These are phyloP conservation scores for Fusarium verrucosum DNA, from an alignment of 2,329 filamentous ascomycete species.

Conservation along the genomic window DNA sequence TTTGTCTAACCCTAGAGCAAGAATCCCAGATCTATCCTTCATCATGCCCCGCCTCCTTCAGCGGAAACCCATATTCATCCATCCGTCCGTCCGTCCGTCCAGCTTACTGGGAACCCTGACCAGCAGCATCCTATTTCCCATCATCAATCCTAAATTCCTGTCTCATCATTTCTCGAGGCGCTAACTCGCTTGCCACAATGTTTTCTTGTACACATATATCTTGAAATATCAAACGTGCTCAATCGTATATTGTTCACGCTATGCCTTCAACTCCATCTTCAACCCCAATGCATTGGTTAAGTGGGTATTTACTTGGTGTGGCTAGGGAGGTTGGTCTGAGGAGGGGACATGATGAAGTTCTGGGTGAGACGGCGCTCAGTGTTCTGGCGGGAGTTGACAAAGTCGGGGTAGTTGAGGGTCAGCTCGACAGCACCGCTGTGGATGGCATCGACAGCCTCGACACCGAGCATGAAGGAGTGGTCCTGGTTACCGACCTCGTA, in stretches of 20 bases:
- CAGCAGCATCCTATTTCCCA: slow-evolving; percentile 35
- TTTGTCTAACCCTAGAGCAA: slow-evolving; percentile 43
- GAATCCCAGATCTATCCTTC: slow-evolving; percentile 41
- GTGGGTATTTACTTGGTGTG: slow-evolving; percentile 50
- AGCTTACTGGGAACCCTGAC: slow-evolving; percentile 33
- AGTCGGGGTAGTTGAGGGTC: slow-evolving; percentile 96
- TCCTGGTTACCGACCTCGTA: slow-evolving; percentile 98
- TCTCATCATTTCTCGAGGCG: slow-evolving; percentile 37
- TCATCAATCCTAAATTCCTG: slow-evolving; percentile 43
- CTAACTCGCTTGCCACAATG: slow-evolving; percentile 34
- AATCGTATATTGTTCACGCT: slow-evolving; percentile 30
- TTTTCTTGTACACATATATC: slow-evolving; percentile 39
- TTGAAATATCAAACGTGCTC: slow-evolving; percentile 37
- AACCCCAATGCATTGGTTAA: slow-evolving; percentile 43
- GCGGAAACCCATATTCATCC: slow-evolving; percentile 36
- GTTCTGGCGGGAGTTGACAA: slow-evolving; percentile 84
- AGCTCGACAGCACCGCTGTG: slow-evolving; percentile 89
- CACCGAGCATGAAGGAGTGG: slow-evolving; percentile 96
- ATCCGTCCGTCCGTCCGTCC: slow-evolving; percentile 32
- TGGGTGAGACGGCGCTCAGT: slow-evolving; percentile 56
- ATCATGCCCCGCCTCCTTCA: slow-evolving; percentile 32
- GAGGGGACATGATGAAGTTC: slow-evolving; percentile 53
- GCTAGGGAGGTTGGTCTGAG: slow-evolving; percentile 51
- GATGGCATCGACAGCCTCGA: slow-evolving; percentile 91
- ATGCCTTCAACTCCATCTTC: slow-evolving; percentile 7